Percentiles rank a stretch among this genome's conserved stretches.
These are phyloP conservation scores for Pleurotus salmoneostramineus DNA, from an alignment of 768 basidiomycete genomes.

Conservation along the genomic window DNA sequence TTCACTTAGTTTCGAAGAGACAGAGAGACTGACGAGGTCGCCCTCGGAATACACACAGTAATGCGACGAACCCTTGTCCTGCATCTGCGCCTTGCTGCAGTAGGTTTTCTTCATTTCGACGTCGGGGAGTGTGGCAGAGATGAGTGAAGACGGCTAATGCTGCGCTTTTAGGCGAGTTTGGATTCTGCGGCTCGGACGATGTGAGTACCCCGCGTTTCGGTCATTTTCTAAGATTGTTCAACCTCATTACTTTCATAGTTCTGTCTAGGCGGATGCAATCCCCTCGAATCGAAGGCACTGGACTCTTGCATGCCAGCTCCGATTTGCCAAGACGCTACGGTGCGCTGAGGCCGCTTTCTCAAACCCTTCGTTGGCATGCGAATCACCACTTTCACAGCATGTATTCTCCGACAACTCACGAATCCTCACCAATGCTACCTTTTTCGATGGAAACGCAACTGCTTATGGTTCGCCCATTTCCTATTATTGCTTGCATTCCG, in stretches of 20 bases:
- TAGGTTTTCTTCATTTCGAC: slow-evolving; percentile 20
- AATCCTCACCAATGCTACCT: slow-evolving; percentile 60
- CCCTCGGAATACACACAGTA: slow-evolving; percentile 22
- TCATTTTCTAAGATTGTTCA: neutral
- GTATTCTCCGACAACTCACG: slow-evolving; percentile 63
- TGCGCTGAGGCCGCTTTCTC: slow-evolving; percentile 23
- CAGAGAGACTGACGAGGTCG: no score
- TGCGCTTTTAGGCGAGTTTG: slow-evolving; percentile 40
- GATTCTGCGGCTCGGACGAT: slow-evolving; percentile 44
- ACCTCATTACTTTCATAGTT: slow-evolving; percentile 39
- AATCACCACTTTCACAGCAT: slow-evolving; percentile 33
- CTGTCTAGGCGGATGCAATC: slow-evolving; percentile 87
- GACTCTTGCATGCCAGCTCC: slow-evolving; percentile 71
- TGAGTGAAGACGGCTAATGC: neutral
- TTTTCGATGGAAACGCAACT: slow-evolving; percentile 72
- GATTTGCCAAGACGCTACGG: slow-evolving; percentile 60
- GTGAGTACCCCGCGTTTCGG: slow-evolving; percentile 25
- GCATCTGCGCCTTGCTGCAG: slow-evolving; percentile 48
- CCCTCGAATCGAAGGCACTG: slow-evolving; percentile 59
- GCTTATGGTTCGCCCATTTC: slow-evolving; percentile 45
- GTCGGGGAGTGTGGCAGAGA: neutral
- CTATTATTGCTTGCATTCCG: neutral
- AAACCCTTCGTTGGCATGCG: neutral
- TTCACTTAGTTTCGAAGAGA: no score
- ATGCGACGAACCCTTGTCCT: slow-evolving; percentile 40